A percentile compares a stretch with the other conserved stretches of the same genome.
Evolutionary conservation across 345 rosid species (phyloP).

Genomic region (Eucalyptus viminalis): DNA sequence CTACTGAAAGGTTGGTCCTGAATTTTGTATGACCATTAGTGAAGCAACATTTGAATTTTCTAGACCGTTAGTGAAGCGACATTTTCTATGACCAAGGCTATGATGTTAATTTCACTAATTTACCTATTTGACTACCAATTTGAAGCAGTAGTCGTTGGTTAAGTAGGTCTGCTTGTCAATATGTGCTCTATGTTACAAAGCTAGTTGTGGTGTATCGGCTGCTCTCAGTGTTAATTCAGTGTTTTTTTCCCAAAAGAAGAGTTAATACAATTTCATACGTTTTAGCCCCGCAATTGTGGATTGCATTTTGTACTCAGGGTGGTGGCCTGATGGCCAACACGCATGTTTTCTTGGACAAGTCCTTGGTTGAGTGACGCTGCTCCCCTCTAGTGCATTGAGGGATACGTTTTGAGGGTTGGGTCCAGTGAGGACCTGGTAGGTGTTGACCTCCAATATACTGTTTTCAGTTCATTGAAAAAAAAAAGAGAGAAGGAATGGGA

Average conservation of each 20-base stretch:
- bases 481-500: not conserved
- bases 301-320: not conserved
- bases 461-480: not conserved
- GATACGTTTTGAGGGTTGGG: not conserved
- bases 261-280: not conserved
- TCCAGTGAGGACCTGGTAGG: not conserved
- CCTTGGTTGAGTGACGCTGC: not conserved
- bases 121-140: not conserved
- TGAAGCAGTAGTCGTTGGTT: not conserved
- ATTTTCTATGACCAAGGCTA: not conserved
- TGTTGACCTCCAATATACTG: not conserved
- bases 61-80: not conserved
- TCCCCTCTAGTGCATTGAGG: not conserved
- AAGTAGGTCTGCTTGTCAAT: not conserved
- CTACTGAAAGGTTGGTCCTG: constrained; percentile 49
- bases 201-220: not conserved
- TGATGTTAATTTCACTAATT: not conserved
- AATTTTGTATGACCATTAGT: not conserved
- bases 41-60: not conserved
- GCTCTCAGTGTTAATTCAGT: not conserved
- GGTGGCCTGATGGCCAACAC: not conserved
- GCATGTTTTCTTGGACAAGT: not conserved
- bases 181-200: not conserved
- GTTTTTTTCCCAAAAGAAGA: not conserved
- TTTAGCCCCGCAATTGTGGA: not conserved